Conservation (phyloP, 2,329 filamentous ascomycete genomes). For the Diplodia intermedia region DNA sequence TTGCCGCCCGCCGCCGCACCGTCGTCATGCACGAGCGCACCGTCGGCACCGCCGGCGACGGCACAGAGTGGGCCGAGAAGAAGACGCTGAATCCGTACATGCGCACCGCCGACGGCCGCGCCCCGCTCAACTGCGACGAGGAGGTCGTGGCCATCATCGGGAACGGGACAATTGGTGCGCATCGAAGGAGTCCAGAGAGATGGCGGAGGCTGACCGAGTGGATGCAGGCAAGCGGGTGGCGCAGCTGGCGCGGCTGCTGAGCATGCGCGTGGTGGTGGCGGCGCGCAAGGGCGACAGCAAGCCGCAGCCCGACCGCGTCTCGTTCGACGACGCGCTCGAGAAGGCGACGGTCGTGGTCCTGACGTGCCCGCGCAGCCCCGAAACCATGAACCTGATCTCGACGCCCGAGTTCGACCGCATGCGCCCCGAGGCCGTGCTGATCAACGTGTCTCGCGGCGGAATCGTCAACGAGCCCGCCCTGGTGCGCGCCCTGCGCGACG, state of each 20-base stretch:
- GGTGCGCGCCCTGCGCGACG: conserved; percentile 53
- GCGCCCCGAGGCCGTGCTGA: conserved; percentile 53
- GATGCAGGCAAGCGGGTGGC: conserved; percentile 53
- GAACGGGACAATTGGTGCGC: conserved; percentile 56
- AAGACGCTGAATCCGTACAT: conserved; percentile 45
- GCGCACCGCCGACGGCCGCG: conserved; percentile 33
- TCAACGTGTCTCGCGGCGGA: conserved; percentile 60
- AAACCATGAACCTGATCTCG: conserved; percentile 46
- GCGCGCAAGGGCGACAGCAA: conserved; percentile 49
- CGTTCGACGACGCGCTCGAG: conserved; percentile 49
- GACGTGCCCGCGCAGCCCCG: conserved; percentile 43
- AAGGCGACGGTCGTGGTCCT: conserved; percentile 50
- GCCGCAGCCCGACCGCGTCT: conserved; percentile 40
- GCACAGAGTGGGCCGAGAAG: conserved; percentile 34
- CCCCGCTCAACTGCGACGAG: conserved; percentile 56
- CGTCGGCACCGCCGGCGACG: conserved; percentile 34
- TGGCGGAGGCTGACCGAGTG: neutral
- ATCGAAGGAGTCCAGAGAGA: neutral
- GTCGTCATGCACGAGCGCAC: conserved; percentile 48
- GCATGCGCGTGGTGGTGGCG: conserved; percentile 59
- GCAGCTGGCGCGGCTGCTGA: conserved; percentile 53
- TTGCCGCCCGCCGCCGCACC: conserved; percentile 54
- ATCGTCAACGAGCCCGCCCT: conserved; percentile 60
- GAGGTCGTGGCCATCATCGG: conserved; percentile 60
- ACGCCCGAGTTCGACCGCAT: conserved; percentile 54